Percentiles rank a stretch among this genome's conserved stretches.
Conservation (phyloP, 148 eudicot species). For the Nepenthes gracilis region DNA sequence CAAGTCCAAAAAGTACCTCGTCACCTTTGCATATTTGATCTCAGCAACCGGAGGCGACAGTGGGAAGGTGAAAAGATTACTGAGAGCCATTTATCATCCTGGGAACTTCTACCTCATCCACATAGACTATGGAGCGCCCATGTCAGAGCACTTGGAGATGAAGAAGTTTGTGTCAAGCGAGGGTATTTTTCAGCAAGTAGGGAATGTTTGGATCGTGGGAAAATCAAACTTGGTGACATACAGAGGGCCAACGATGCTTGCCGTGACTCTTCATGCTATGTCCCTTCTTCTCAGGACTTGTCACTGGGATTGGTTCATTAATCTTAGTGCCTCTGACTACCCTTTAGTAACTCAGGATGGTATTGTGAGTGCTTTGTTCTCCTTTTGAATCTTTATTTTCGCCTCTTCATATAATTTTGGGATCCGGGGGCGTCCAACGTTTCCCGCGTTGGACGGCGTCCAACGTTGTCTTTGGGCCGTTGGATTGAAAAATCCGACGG, state of each 20-base stretch:
- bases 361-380: slow-evolving; percentile 67
- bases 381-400: not conserved
- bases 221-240: slow-evolving; percentile 75
- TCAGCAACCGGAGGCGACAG: slow-evolving; percentile 73
- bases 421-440: no score
- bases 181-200: slow-evolving; percentile 37
- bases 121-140: slow-evolving; percentile 53
- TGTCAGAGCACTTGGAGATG: slow-evolving; percentile 43
- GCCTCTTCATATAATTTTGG: not conserved
- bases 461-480: no score
- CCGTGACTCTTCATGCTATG: slow-evolving; percentile 74
- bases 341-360: slow-evolving; percentile 98
- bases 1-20: slow-evolving; percentile 27
- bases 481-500: no score
- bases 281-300: slow-evolving; percentile 50
- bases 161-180: slow-evolving; percentile 42
- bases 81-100: slow-evolving; percentile 72
- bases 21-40: slow-evolving; percentile 78
- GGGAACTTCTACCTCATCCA: slow-evolving; percentile 75
- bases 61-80: slow-evolving; percentile 40
- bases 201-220: slow-evolving; percentile 82
- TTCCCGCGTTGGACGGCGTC: no score
- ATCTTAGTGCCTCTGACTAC: slow-evolving; percentile 97
- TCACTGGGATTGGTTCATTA: slow-evolving; percentile 91
- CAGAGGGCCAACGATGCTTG: slow-evolving; percentile 90